Conservation (phyloP, 257 asterid genomes). For the Solanum megistacrolobum region DNA sequence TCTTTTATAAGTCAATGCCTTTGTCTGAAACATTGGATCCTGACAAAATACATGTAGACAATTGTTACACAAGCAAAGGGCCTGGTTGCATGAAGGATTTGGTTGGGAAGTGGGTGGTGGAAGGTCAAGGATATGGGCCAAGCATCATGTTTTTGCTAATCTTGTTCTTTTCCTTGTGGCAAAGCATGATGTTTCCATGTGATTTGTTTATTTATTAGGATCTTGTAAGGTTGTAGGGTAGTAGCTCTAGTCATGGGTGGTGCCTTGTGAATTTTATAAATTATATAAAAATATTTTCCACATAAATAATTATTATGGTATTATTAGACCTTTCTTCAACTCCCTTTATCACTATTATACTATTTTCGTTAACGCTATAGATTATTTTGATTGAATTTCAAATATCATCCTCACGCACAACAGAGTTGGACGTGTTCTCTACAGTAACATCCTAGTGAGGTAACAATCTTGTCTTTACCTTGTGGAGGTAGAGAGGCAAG, state of each 20-base stretch:
- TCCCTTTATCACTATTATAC: too few relatives aligned
- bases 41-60: slow-evolving; percentile 4
- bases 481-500: background rate
- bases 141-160: background rate
- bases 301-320: background rate
- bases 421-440: background rate
- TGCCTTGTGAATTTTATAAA: background rate
- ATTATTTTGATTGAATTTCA: background rate
- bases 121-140: background rate
- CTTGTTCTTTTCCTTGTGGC: background rate
- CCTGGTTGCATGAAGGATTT: background rate
- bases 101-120: background rate
- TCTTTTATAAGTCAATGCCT: background rate
- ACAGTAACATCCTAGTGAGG: background rate
- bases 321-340: background rate
- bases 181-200: slow-evolving; percentile 2
- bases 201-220: background rate
- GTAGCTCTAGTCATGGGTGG: background rate
- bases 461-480: too few relatives aligned
- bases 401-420: background rate
- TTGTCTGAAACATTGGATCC: slow-evolving; percentile 1
- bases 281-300: background rate
- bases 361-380: background rate
- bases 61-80: background rate
- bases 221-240: background rate